Percentiles rank a stretch among this genome's conserved stretches.
Conservation (phyloP, 495 filamentous ascomycete species). For the Umbilicaria muhlenbergii region DNA sequence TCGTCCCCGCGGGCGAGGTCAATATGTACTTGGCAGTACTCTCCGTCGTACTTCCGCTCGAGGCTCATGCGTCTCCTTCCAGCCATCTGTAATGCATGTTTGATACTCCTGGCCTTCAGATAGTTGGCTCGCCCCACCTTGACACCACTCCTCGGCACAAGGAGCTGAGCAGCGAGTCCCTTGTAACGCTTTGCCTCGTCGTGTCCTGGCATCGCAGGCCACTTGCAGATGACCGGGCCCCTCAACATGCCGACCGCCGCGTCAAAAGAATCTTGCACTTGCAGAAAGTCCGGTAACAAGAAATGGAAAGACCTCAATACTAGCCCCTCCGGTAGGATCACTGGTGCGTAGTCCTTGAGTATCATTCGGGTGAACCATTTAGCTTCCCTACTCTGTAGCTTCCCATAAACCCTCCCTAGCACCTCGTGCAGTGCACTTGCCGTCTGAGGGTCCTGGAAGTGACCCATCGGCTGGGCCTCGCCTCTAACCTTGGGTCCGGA, state of each 20-base stretch:
- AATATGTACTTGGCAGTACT: slow-evolving; percentile 80
- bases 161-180: slow-evolving; percentile 24
- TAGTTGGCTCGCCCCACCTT: slow-evolving; percentile 63
- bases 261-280: slow-evolving; percentile 47
- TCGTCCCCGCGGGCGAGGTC: slow-evolving; percentile 40
- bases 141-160: slow-evolving; percentile 50
- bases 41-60: slow-evolving; percentile 76
- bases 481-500: slow-evolving; percentile 48
- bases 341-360: slow-evolving; percentile 55
- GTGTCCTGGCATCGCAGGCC: slow-evolving; percentile 25
- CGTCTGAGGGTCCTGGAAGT: slow-evolving; percentile 14
- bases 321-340: slow-evolving; percentile 32
- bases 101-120: slow-evolving; percentile 60
- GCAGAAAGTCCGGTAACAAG: slow-evolving; percentile 44
- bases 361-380: slow-evolving; percentile 84
- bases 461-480: slow-evolving; percentile 21
- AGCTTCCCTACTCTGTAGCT: slow-evolving; percentile 51
- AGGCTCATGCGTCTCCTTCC: slow-evolving; percentile 46
- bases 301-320: slow-evolving; percentile 37
- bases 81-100: slow-evolving; percentile 48
- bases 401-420: slow-evolving; percentile 39
- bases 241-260: slow-evolving; percentile 31
- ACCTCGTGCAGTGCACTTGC: slow-evolving; percentile 10
- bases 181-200: slow-evolving; percentile 18
- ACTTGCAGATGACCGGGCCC: slow-evolving; percentile 22